Base-by-base conservation (phyloP, 352 stramenopile species). In the Phytophthora syringae region DNA sequence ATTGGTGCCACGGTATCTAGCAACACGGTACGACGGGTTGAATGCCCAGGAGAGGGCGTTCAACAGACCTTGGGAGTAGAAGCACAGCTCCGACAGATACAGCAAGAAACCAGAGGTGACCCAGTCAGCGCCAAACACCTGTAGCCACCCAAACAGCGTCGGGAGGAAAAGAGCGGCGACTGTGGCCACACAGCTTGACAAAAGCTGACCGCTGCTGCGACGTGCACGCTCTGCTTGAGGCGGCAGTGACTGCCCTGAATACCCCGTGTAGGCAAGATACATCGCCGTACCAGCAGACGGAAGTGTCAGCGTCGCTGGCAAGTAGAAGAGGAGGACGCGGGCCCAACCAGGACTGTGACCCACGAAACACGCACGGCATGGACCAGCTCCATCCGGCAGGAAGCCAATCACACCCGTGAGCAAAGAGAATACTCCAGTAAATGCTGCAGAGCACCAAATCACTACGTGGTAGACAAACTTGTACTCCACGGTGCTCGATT, bases 391-490 rank as follows among this genome's bases (percentile, higher is more conserved):
- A 48, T 91, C 80, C 1, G 86, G 86, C 4, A 92, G 47, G 53
- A 90, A 91, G 27, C 86, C 86, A 45, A 94, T 80, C 12, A 89
- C 79, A 25, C 81, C 77, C 1, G 74, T 86, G 12, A 85, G 58
- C 32, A 88, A 40, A 27, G 86, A 76, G 47, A 94, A 74, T 4
- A 77, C 57, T 1, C 80, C 76, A 2, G 72, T 76, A 15, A 76
- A 65, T 1, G 60, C 60, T 5, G 81, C 76, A 25, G 61, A 71
- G 37, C 67, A 67, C 82, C 82, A 93, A 30, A 83, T 84, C 18
- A 87, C 54, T 24, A 81, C 72, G 44, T 83, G 77, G 48, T 93
- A 93, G 9, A 63, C 60, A 24, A 76, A 30, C 40, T 82, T 88
- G 64, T 80, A 85, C 67, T 93, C 78, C 1, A 79, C 70, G 0